phyloP scores from a whole-genome alignment of 2,329 filamentous ascomycete genomes.

The Aspergillus luchuensis region DNA sequence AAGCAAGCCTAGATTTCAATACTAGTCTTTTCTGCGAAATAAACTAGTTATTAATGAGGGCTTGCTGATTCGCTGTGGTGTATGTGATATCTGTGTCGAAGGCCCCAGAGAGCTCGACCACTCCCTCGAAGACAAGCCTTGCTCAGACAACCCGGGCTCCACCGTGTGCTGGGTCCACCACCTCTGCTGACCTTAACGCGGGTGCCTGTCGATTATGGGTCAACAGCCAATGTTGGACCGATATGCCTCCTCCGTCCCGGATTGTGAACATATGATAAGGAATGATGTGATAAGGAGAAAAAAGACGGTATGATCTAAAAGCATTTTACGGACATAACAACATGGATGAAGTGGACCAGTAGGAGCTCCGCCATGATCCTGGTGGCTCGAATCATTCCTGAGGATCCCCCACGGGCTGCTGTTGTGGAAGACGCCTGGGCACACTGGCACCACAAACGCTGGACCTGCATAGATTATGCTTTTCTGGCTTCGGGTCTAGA shows the following conservation, averaged over 20 bases:
- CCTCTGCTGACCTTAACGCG: constrained; percentile 5
- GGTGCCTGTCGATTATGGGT: constrained; percentile 11
- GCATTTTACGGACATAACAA: not conserved
- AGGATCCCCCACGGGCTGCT: constrained; percentile 9
- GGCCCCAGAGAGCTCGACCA: not conserved
- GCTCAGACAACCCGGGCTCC: constrained; percentile 5
- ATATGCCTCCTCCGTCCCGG: not conserved
- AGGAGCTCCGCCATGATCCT: constrained; percentile 4
- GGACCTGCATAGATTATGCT: constrained; percentile 8
- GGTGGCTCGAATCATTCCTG: constrained; percentile 8
- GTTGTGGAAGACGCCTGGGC: not conserved
- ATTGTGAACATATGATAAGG: constrained; percentile 8
- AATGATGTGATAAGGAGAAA: constrained; percentile 8
- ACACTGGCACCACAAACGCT: constrained; percentile 5
- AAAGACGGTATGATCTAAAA: constrained; percentile 2
- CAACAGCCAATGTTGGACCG: not conserved
- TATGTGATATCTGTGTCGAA: not conserved
- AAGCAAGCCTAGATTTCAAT: not conserved
- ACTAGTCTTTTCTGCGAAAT: too few species aligned
- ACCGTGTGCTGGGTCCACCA: constrained; percentile 1
- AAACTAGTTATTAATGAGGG: not conserved
- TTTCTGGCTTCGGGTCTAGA: constrained; percentile 16
- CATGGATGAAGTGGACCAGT: constrained; percentile 5
- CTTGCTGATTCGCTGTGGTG: not conserved
- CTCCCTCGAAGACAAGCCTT: constrained; percentile 7